Conservation (phyloP, 371 early-diverging fungal genomes). For the Mycotypha africana region DNA sequence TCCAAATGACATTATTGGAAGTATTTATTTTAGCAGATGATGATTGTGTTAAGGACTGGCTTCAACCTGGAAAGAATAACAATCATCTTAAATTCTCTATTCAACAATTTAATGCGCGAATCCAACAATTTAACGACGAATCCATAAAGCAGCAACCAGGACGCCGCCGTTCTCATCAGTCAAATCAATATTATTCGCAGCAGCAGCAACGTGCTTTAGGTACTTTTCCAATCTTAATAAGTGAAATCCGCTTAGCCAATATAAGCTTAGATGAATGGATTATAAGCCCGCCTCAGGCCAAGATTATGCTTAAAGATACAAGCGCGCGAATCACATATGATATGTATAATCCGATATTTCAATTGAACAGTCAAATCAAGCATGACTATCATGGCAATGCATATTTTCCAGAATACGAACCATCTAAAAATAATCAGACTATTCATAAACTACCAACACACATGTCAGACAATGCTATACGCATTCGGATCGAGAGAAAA, state of each 20-base stretch:
- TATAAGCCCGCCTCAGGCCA: no score
- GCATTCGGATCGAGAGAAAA: conserved; percentile 21
- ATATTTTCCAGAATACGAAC: conserved; percentile 14
- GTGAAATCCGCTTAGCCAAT: conserved; percentile 22
- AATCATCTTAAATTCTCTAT: conserved; percentile 45
- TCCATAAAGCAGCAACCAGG: no score
- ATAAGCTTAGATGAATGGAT: conserved; percentile 32
- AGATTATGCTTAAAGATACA: no score
- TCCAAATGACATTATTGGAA: conserved; percentile 35
- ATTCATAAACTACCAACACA: background rate
- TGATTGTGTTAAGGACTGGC: background rate
- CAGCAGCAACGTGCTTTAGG: no score
- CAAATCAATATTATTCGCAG: no score
- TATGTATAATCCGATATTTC: conserved; percentile 27
- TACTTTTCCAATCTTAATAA: no score
- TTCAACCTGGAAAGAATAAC: conserved; percentile 19
- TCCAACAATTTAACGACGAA: conserved; percentile 27
- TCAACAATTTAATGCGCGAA: conserved; percentile 25
- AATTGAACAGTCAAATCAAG: conserved; percentile 27
- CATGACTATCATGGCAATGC: conserved; percentile 16
- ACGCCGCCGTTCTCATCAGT: no score
- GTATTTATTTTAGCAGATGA: conserved; percentile 41
- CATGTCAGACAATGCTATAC: background rate
- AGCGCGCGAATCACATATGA: conserved; percentile 17
- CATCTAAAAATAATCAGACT: background rate